Evolutionary conservation across 257 asterid genomes (phyloP).

Genomic region (Penstemon barbatus): DNA sequence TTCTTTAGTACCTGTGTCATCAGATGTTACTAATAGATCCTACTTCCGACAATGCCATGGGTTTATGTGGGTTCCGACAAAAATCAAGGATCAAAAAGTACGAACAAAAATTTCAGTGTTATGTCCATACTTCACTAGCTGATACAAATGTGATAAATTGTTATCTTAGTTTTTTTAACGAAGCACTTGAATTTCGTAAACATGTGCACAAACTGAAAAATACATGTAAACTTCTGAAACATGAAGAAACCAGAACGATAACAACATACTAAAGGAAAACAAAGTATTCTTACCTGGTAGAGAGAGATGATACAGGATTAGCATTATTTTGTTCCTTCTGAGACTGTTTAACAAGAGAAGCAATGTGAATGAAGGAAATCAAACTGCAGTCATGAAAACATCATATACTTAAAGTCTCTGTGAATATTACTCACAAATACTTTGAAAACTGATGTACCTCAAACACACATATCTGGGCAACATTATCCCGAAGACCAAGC

Average conservation of each 20-base stretch:
- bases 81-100: conserved; percentile 13
- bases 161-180: background rate
- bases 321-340: conserved; percentile 36
- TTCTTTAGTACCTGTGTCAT: conserved; percentile 10
- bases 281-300: conserved; percentile 49
- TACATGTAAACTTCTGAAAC: conserved; percentile 9
- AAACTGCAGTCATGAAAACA: conserved; percentile 16
- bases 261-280: conserved; percentile 12
- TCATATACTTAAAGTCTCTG: conserved; percentile 15
- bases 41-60: background rate
- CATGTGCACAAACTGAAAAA: background rate
- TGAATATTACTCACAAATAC: conserved; percentile 14
- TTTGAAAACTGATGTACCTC: conserved; percentile 55
- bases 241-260: conserved; percentile 16
- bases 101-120: conserved; percentile 11
- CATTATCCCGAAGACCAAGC: conserved; percentile 90
- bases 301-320: conserved; percentile 37
- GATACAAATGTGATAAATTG: background rate
- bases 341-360: conserved; percentile 50
- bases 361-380: conserved; percentile 17
- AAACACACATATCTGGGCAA: conserved; percentile 92
- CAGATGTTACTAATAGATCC: conserved; percentile 13
- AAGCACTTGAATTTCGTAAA: background rate
- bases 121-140: background rate
- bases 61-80: conserved; percentile 10